Percentiles rank a stretch among this genome's conserved stretches.
These are phyloP conservation scores for Candida ipomoeae DNA, from an alignment of 805 yeast species.

Conservation along the genomic window DNA sequence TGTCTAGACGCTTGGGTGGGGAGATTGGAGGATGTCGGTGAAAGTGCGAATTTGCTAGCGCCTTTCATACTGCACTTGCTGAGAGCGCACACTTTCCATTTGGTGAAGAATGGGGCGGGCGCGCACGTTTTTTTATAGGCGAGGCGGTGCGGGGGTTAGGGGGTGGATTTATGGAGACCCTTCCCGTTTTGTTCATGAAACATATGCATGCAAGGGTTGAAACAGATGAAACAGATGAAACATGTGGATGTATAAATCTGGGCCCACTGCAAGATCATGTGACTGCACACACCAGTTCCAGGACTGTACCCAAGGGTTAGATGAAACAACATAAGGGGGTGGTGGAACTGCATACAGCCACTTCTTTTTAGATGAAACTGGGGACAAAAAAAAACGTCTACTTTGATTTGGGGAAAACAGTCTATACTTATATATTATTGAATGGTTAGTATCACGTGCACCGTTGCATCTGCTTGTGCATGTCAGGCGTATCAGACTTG, in stretches of 20 bases:
- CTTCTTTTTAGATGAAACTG: too few relatives aligned
- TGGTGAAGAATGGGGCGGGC: not conserved
- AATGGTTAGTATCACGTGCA: not conserved
- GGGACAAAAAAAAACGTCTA: too few relatives aligned
- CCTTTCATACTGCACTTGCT: not conserved
- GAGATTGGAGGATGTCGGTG: not conserved
- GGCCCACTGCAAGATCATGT: too few relatives aligned
- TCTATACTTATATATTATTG: too few relatives aligned
- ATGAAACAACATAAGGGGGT: too few relatives aligned
- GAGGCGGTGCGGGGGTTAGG: not conserved
- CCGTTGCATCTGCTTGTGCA: not conserved
- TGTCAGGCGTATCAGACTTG: not conserved
- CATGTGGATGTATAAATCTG: not conserved
- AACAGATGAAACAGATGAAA: not conserved
- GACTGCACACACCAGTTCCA: too few relatives aligned
- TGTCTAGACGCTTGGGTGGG: not conserved
- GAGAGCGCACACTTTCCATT: not conserved
- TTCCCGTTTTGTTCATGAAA: not conserved
- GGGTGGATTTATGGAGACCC: not conserved
- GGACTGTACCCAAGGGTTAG: too few relatives aligned
- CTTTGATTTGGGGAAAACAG: too few relatives aligned
- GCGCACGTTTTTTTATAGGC: not conserved
- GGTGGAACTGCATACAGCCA: too few relatives aligned
- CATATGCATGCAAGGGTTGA: not conserved
- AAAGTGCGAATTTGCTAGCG: slow-evolving; percentile 1